Percentiles rank a stretch among this genome's conserved stretches.
Evolutionary conservation across 495 filamentous ascomycete species (phyloP).

Genomic region (Talaromyces liani): DNA sequence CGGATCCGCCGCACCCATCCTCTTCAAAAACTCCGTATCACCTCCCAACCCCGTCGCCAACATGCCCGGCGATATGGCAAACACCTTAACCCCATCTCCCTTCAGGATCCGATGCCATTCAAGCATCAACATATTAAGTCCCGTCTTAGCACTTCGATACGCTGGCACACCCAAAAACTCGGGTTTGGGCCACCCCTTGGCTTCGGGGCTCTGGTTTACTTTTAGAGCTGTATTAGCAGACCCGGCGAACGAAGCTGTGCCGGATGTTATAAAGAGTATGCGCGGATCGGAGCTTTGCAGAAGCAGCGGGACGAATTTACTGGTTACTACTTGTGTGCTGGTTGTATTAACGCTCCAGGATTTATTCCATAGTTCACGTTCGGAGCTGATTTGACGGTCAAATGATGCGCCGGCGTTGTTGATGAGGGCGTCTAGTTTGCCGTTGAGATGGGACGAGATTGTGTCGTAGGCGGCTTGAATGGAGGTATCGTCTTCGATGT

Average conservation of each 20-base stretch:
- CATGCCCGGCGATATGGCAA: conserved; percentile 46
- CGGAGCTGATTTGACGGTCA: conserved; percentile 14
- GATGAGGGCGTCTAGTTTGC: conserved; percentile 42
- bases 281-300: conserved; percentile 35
- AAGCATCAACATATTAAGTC: conserved; percentile 59
- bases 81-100: conserved; percentile 56
- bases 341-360: conserved; percentile 51
- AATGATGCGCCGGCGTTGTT: conserved; percentile 43
- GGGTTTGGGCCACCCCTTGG: conserved; percentile 41
- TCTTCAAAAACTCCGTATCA: conserved; percentile 21
- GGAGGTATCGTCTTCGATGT: conserved; percentile 46
- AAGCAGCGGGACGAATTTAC: conserved; percentile 36
- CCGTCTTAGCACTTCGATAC: conserved; percentile 51
- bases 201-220: conserved; percentile 24
- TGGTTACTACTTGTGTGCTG: conserved; percentile 41
- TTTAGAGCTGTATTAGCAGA: conserved; percentile 17
- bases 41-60: conserved; percentile 46
- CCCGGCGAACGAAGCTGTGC: conserved; percentile 36
- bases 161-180: conserved; percentile 12
- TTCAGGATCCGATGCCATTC: conserved; percentile 46
- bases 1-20: conserved; percentile 35
- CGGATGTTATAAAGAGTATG: conserved; percentile 43
- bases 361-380: conserved; percentile 39
- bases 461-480: conserved; percentile 32
- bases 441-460: conserved; percentile 23